Evolutionary conservation across 768 basidiomycete species (phyloP).

Genomic region (Russula sp.): DNA sequence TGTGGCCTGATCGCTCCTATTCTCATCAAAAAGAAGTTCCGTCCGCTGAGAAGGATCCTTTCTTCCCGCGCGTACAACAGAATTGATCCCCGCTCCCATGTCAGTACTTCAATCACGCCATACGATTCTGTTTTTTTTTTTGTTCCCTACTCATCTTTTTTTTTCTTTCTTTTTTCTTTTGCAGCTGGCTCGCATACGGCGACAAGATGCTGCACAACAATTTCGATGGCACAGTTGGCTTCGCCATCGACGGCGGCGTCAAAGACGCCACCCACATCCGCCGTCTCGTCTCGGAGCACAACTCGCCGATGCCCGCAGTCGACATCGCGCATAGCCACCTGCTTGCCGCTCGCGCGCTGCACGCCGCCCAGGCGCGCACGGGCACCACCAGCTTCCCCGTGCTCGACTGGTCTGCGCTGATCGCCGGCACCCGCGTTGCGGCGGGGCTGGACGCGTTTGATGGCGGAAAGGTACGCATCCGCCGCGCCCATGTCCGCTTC

Average conservation of each 20-base stretch:
- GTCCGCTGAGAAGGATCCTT: slow-evolving; percentile 17
- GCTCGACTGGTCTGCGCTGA: slow-evolving; percentile 79
- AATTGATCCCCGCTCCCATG: slow-evolving; percentile 63
- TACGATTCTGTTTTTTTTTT: neutral
- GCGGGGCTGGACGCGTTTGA: slow-evolving; percentile 56
- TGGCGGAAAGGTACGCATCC: slow-evolving; percentile 30
- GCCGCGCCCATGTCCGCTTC: neutral
- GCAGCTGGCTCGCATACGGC: slow-evolving; percentile 50
- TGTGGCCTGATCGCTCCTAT: slow-evolving; percentile 21
- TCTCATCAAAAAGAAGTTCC: neutral
- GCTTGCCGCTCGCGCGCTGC: slow-evolving; percentile 70
- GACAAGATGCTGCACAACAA: slow-evolving; percentile 66
- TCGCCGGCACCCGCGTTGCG: slow-evolving; percentile 70
- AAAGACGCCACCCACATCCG: slow-evolving; percentile 81
- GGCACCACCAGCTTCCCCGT: slow-evolving; percentile 48
- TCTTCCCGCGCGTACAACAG: slow-evolving; percentile 30
- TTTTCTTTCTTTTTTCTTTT: too few species aligned
- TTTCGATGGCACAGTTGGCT: slow-evolving; percentile 71
- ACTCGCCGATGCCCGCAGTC: slow-evolving; percentile 64
- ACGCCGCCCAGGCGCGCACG: slow-evolving; percentile 40
- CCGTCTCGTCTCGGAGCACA: slow-evolving; percentile 55
- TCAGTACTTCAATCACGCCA: slow-evolving; percentile 19
- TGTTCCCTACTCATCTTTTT: neutral
- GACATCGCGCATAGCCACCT: slow-evolving; percentile 74
- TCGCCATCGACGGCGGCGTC: slow-evolving; percentile 80